Percentiles rank a stretch among this genome's conserved stretches.
These are phyloP conservation scores for Nicotiana undulata DNA, from an alignment of 257 asterid genomes.

Conservation along the genomic window DNA sequence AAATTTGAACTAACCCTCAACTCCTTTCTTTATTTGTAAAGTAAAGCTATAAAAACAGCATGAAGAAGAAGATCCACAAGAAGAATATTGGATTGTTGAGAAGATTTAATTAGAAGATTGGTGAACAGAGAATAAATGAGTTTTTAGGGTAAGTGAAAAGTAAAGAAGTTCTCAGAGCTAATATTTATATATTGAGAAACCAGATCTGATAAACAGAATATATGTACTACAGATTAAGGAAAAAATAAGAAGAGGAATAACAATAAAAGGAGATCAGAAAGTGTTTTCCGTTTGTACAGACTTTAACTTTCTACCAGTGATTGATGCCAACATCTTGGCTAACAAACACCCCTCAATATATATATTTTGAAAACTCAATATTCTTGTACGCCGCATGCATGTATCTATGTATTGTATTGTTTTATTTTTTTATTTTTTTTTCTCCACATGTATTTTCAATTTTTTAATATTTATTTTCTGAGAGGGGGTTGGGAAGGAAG, in stretches of 20 bases:
- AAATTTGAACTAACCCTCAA: neutral
- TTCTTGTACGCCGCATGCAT: neutral
- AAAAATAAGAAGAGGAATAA: neutral
- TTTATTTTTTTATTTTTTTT: neutral
- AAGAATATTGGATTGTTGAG: neutral
- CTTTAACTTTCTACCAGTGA: neutral
- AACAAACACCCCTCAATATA: neutral
- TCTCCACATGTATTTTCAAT: neutral
- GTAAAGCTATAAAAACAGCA: too few species aligned
- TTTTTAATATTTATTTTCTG: neutral
- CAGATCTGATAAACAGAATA: neutral
- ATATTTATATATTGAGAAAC: neutral
- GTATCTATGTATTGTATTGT: neutral
- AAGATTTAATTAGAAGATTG: neutral
- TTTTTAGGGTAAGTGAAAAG: neutral
- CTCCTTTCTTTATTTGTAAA: neutral
- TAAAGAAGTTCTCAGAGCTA: neutral
- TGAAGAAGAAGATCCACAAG: neutral
- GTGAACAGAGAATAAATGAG: neutral
- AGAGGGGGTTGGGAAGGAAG: neutral
- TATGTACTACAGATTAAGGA: neutral
- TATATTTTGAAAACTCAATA: neutral
- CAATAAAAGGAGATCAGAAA: neutral
- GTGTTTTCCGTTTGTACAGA: neutral
- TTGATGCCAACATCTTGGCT: constrained; percentile 3